Evolutionary conservation across 352 stramenopile genomes (phyloP), one percentile per base, ranked within the genome.

Genomic region (Phytophthora melonis): DNA sequence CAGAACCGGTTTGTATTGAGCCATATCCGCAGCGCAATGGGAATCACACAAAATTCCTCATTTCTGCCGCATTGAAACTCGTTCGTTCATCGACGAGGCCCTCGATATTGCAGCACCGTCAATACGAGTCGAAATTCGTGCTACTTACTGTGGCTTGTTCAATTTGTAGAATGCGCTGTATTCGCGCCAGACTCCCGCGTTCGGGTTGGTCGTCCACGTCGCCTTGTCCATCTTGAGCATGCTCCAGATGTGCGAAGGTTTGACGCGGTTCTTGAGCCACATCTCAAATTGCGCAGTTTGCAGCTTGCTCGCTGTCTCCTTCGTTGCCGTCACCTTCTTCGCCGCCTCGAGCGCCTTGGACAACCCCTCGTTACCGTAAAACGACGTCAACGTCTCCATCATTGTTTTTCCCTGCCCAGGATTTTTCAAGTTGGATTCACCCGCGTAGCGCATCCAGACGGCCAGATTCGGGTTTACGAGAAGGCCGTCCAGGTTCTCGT

Each of bases 211-310:
- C n/a, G n/a, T 58, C 63, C 53, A 58, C 0, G 54, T 70, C 3
- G 11, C 11, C 21, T 70, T 58, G 1, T 70, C 32, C 54, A 70
- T 57, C 10, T 41, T 36, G 5, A 70, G 54, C 25, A 64, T 64
- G 25, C 58, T 70, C 41, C 39, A 70, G 27, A 70, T 64, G 11
- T 58, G 27, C 3, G 18, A 1, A 4, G 25, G 54, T 11, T 70
- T 63, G 3, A 21, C 30, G 4, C 63, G 53, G 14, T 63, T 43
- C n/a, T 7, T 32, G 0, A 64, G n/a, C 63, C 63, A 70, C 21
- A 52, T 49, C 5, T 34, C 52, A 5, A 70, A 70, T 13, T 53
- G 39, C 8, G 41, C 63, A 13, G 32, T 23, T 14, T 70, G 54
- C 63, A 70, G 27, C 3, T 70, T 53, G 3, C 21, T 39, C 4